Percentiles rank a stretch among this genome's conserved stretches.
Evolutionary conservation across 768 basidiomycete species (phyloP).

Genomic region (Cyclocybe cylindracea): DNA sequence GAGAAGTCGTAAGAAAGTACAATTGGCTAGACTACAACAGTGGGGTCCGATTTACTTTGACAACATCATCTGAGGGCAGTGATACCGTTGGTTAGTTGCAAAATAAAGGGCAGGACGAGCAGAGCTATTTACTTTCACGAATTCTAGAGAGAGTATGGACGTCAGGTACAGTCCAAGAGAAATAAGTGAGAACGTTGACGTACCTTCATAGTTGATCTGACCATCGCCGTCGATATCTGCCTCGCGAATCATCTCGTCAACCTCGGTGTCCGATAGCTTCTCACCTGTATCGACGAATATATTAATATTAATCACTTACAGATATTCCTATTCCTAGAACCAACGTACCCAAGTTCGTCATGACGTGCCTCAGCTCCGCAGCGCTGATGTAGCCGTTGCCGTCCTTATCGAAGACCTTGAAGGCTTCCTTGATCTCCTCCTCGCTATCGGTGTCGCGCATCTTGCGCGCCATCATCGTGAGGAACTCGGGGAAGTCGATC

Average conservation of each 20-base stretch:
- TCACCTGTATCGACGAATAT: slow-evolving; percentile 52
- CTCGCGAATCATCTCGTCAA: slow-evolving; percentile 97
- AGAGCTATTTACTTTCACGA: slow-evolving; percentile 3
- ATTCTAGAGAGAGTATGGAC: neutral
- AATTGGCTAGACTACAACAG: neutral
- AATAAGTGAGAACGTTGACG: neutral
- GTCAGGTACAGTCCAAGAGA: neutral
- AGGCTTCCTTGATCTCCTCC: slow-evolving; percentile 49
- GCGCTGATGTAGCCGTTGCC: slow-evolving; percentile 90
- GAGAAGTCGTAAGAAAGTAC: neutral
- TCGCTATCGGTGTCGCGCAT: slow-evolving; percentile 41
- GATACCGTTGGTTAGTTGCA: neutral
- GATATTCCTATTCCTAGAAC: neutral
- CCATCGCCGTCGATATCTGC: slow-evolving; percentile 88
- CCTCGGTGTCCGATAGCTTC: slow-evolving; percentile 84
- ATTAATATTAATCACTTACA: neutral
- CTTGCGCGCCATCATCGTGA: slow-evolving; percentile 46
- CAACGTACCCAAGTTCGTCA: slow-evolving; percentile 84
- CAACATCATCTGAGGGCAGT: slow-evolving; percentile 4
- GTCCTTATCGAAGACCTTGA: slow-evolving; percentile 89
- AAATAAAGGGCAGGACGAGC: too few species aligned
- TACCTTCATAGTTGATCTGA: neutral
- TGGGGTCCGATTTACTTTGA: slow-evolving; percentile 2
- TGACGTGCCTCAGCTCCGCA: slow-evolving; percentile 89
- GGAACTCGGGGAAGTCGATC: slow-evolving; percentile 50